Percentiles rank a stretch among this genome's conserved stretches.
Evolutionary conservation across 345 rosid species (phyloP).

Genomic region (Syzygium aqueum): DNA sequence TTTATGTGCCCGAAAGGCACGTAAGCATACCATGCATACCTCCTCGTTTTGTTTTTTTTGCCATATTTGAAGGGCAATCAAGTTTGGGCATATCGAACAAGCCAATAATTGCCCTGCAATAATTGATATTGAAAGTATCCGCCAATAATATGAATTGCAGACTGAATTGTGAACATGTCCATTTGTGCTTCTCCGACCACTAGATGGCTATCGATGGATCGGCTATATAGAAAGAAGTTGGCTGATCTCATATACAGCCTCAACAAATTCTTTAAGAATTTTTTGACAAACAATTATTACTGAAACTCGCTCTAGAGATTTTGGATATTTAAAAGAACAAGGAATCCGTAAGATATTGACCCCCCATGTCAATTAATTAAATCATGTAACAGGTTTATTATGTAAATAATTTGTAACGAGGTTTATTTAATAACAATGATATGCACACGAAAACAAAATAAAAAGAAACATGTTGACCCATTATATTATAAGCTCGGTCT

Average conservation of each 20-base stretch:
- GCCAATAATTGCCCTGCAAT: neutral
- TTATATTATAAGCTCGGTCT: neutral
- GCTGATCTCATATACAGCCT: neutral
- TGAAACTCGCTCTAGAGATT: accelerated
- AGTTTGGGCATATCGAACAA: neutral
- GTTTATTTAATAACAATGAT: neutral
- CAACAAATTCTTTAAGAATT: neutral
- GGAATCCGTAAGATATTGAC: neutral
- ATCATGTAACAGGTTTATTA: neutral
- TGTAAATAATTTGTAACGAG: neutral
- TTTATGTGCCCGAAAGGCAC: neutral
- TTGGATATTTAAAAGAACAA: neutral
- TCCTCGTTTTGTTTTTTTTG: neutral
- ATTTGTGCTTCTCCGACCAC: neutral
- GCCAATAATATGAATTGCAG: neutral
- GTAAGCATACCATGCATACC: neutral
- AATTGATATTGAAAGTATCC: neutral
- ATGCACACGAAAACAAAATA: neutral
- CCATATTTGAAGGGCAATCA: neutral
- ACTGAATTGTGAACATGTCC: neutral
- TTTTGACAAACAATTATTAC: neutral
- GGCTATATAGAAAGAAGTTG: neutral
- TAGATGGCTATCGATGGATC: neutral
- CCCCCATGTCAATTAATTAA: neutral
- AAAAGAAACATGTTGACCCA: neutral